Percentiles rank a stretch among this genome's conserved stretches.
Conservation (phyloP, 352 stramenopile genomes). For the Vaucheria bursata region DNA sequence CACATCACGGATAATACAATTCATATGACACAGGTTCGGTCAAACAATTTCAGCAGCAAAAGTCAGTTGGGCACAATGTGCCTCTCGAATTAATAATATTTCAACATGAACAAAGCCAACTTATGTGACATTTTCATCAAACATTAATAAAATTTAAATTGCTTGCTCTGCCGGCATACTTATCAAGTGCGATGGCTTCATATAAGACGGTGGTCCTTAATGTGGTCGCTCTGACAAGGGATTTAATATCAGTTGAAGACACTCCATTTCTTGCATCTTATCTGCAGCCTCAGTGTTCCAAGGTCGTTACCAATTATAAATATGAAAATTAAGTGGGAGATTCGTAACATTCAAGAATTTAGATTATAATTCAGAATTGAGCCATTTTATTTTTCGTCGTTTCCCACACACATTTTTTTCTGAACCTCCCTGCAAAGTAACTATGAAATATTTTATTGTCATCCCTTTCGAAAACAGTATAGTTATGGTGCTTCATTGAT, state of each 20-base stretch:
- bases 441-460: background rate
- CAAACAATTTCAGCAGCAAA: no score
- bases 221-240: constrained; percentile 26
- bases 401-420: background rate
- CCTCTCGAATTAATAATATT: no score
- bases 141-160: no score
- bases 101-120: no score
- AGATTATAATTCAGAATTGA: background rate
- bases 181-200: no score
- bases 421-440: background rate
- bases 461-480: background rate
- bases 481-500: background rate
- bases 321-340: background rate
- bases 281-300: background rate
- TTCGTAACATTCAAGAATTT: background rate
- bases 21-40: no score
- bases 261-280: constrained; percentile 29
- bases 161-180: no score
- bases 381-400: background rate
- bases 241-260: constrained; percentile 17
- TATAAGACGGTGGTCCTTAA: constrained; percentile 36
- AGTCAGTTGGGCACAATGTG: no score
- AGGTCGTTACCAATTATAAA: background rate
- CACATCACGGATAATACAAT: no score
- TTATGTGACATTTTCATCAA: no score